Base-by-base conservation (phyloP, 2,329 filamentous ascomycete genomes). In the Trichoderma sp. region DNA sequence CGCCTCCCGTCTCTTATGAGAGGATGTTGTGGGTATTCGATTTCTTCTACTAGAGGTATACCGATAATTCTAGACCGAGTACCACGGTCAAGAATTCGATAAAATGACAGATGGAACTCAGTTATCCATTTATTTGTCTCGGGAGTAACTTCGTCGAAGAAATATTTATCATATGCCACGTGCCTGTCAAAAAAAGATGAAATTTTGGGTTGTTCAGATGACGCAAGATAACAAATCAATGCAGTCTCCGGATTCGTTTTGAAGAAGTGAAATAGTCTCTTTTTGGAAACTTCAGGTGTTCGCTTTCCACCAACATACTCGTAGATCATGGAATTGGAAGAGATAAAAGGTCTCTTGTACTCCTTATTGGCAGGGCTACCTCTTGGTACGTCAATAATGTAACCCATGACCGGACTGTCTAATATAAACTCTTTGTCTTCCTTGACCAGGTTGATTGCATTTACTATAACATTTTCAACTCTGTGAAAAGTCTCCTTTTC, bases 41-140 rank as follows among this genome's bases (percentile, higher is more conserved):
- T 18, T 37, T 26, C 4, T 0, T 60, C 39, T 2, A 34, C 30
- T 11, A 1, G 5, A 24, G 59, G 59, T n/a, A 60, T 49, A 5
- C 18, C 5, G 4, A 10, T 3, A 32, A 5, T 7, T 5, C 3
- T 2, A 5, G 24, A 14, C 6, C 5, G 2, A 4, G 0, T 2
- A 1, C 5, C 4, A 3, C 1, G 1, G 1, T 2, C 3, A 32
- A 49, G 2, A 34, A 49, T 51, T 10, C 4, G 39, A 34, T 49
- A 60, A 18, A 60, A 60, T 3, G 59, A 60, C 18, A 60, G 10
- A 24, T 60, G 59, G 6, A 60, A 5, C 3, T 60, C 59, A 5
- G 39, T 60, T 30, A 60, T 7, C 59, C 59, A 60, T 32, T 32
- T 46, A 0, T 60, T 60, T 13, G 46, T 39, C 26, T 18, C 39